Evolutionary conservation across 345 rosid species (phyloP).

Genomic region (Barbarea vulgaris): DNA sequence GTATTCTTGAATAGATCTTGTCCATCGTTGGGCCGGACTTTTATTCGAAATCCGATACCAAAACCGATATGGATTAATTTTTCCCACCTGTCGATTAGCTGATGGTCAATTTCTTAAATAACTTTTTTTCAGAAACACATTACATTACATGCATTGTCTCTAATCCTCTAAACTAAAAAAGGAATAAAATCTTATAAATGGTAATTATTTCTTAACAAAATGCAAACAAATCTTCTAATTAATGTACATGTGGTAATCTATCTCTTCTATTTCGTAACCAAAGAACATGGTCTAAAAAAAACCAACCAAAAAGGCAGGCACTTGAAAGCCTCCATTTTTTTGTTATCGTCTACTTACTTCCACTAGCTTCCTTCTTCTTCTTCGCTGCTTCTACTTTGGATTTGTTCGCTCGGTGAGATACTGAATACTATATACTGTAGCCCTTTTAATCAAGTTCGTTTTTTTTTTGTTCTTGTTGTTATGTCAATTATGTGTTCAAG

Average conservation of each 20-base stretch:
- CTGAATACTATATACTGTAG: conserved; percentile 13
- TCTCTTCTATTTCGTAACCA: not conserved
- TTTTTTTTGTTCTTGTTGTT: not conserved
- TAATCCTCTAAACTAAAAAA: not conserved
- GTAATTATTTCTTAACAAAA: not conserved
- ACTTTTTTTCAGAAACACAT: not conserved
- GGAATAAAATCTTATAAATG: not conserved
- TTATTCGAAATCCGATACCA: too few relatives aligned
- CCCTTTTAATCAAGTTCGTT: conserved; percentile 6
- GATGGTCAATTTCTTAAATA: too few relatives aligned
- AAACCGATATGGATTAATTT: too few relatives aligned
- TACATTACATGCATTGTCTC: too few relatives aligned
- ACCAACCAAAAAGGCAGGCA: conserved; percentile 5
- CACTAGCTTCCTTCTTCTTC: conserved; percentile 16
- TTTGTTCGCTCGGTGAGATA: conserved; percentile 11
- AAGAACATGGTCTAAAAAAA: not conserved
- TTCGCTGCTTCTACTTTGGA: not conserved
- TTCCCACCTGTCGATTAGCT: too few relatives aligned
- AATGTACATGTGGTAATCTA: not conserved
- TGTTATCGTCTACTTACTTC: conserved; percentile 21
- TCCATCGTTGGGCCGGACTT: too few relatives aligned
- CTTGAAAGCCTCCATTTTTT: conserved; percentile 13
- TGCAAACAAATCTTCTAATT: not conserved
- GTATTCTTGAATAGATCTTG: too few relatives aligned
- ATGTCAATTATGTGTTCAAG: conserved; percentile 17